A percentile compares a stretch with the other conserved stretches of the same genome.
Conservation (phyloP, 768 basidiomycete genomes). For the Podaxis mareebaensis region DNA sequence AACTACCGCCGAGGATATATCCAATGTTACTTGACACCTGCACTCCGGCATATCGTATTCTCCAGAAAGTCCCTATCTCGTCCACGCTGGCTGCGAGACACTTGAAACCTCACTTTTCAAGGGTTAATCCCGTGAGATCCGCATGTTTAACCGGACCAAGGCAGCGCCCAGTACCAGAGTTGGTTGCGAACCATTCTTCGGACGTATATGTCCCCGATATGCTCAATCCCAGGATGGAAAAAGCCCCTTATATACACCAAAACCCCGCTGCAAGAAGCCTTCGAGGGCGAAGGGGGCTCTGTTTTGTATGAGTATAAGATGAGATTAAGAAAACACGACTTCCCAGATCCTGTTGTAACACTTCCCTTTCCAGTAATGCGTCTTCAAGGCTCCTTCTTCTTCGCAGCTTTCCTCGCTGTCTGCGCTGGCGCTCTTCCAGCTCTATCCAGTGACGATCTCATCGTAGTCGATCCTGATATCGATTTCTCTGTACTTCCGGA, state of each 20-base stretch:
- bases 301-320: background rate
- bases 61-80: background rate
- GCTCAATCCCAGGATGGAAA: background rate
- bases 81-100: background rate
- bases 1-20: background rate
- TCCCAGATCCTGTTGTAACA: background rate
- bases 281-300: background rate
- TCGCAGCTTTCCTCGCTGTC: background rate
- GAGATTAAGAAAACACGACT: background rate
- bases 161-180: background rate
- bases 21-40: background rate
- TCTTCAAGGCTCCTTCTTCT: background rate
- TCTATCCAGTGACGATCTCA: background rate
- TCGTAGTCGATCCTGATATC: background rate
- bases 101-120: background rate
- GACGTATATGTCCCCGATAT: background rate
- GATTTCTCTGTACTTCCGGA: background rate
- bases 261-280: background rate
- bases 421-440: background rate
- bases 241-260: background rate
- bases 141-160: background rate
- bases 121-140: background rate
- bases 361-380: background rate
- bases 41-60: background rate
- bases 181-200: background rate